A percentile compares a stretch with the other conserved stretches of the same genome.
These are phyloP conservation scores for Nitzschia palea DNA, from an alignment of 108 stramenopile genomes.

Conservation along the genomic window DNA sequence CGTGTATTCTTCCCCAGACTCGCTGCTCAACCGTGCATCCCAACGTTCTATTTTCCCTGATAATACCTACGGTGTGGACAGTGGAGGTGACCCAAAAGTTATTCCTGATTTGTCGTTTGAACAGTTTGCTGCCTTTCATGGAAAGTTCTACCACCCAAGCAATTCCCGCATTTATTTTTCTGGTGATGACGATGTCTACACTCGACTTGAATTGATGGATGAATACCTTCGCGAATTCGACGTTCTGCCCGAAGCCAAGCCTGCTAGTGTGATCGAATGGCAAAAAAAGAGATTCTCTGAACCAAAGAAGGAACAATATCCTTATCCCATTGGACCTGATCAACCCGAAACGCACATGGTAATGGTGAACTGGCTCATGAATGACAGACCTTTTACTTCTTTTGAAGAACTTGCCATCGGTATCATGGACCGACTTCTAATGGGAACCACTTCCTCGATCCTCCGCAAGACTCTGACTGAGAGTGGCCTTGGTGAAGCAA, in stretches of 20 bases:
- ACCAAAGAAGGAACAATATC: conserved; percentile 49
- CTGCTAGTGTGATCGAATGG: conserved; percentile 62
- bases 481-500: conserved; percentile 85
- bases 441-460: conserved; percentile 91
- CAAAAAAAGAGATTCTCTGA: conserved; percentile 69
- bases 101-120: conserved; percentile 96
- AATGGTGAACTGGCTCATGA: conserved; percentile 93
- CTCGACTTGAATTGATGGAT: conserved; percentile 91
- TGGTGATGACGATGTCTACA: conserved; percentile 92
- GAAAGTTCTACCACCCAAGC: conserved; percentile 92
- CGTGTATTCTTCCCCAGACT: conserved; percentile 94
- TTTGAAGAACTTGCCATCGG: conserved; percentile 83
- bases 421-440: conserved; percentile 90
- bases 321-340: conserved; percentile 70
- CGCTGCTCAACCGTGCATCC: conserved; percentile 80
- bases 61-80: conserved; percentile 94
- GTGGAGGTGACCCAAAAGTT: conserved; percentile 94
- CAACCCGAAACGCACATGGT: conserved; percentile 86
- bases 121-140: conserved; percentile 93
- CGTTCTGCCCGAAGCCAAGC: conserved; percentile 65
- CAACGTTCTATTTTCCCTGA: conserved; percentile 94
- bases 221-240: conserved; percentile 88
- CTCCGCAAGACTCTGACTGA: conserved; percentile 91
- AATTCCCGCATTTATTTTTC: conserved; percentile 94
- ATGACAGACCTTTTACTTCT: conserved; percentile 80